Evolutionary conservation across 1,284 basidiomycete genomes (phyloP).

Genomic region (Sporisorium sorghi): DNA sequence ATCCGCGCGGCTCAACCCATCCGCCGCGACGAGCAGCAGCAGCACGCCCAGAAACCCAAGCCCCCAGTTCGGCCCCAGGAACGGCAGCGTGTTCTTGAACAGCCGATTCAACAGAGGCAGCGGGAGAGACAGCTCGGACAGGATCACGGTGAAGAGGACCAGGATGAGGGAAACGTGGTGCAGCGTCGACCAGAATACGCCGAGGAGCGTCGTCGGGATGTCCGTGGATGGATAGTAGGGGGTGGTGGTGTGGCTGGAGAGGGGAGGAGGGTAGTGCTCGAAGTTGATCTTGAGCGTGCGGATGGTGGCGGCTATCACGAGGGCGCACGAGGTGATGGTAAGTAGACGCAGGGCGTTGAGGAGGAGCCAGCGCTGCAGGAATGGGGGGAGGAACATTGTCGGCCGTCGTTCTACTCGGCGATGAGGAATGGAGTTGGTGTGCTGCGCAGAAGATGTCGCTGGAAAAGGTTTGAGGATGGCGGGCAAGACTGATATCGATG

Average conservation of each 20-base stretch:
- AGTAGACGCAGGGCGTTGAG: conserved; percentile 47
- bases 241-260: neutral
- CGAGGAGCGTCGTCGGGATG: conserved; percentile 53
- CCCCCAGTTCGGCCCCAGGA: conserved; percentile 53
- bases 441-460: too few species aligned
- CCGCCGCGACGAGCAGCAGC: conserved; percentile 38
- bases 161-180: conserved; percentile 39
- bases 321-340: conserved; percentile 37
- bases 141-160: conserved; percentile 34
- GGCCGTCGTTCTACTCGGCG: too few species aligned
- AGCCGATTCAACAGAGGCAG: conserved; percentile 31
- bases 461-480: neutral
- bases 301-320: conserved; percentile 39
- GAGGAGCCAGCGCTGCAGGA: conserved; percentile 42
- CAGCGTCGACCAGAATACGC: conserved; percentile 57
- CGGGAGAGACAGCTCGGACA: conserved; percentile 49
- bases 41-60: conserved; percentile 49
- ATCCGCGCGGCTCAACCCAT: conserved; percentile 20
- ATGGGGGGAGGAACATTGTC: conserved; percentile 40
- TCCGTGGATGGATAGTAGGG: conserved; percentile 49
- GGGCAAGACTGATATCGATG: too few species aligned
- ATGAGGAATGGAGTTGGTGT: neutral
- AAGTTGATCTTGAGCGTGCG: conserved; percentile 30
- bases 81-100: conserved; percentile 51
- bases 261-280: conserved; percentile 22